These are phyloP conservation scores for Suhomyces anneliseae DNA, from an alignment of 1,139 yeast species.

Conservation along the genomic window DNA sequence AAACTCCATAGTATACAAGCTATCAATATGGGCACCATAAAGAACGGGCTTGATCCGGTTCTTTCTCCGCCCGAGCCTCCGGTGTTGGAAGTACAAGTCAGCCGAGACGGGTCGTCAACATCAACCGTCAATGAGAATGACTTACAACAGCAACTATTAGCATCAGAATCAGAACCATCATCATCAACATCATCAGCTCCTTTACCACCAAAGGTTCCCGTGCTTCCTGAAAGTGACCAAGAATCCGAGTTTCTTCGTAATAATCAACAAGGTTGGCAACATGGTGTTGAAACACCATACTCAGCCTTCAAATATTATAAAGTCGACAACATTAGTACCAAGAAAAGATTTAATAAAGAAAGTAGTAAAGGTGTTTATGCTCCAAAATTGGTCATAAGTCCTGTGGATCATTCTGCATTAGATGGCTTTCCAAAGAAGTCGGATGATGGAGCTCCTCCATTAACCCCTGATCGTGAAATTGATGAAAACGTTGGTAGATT, in stretches of 20 bases:
- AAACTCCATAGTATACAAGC: not conserved
- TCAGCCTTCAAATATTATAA: slow-evolving; percentile 27
- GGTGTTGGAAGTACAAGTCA: not conserved
- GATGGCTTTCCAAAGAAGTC: not conserved
- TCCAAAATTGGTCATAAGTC: slow-evolving; percentile 29
- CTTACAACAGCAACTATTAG: too few species aligned
- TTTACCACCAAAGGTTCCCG: not conserved
- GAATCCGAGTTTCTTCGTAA: slow-evolving; percentile 2
- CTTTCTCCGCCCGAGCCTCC: not conserved
- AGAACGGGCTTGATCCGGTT: not conserved
- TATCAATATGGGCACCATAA: not conserved
- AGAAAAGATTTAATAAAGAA: slow-evolving; percentile 18
- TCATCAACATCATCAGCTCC: not conserved
- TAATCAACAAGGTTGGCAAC: slow-evolving; percentile 24
- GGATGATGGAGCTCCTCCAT: slow-evolving; percentile 1
- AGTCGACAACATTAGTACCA: slow-evolving; percentile 16
- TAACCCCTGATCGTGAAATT: not conserved
- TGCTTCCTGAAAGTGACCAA: not conserved
- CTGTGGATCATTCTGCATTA: slow-evolving; percentile 20
- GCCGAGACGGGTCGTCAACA: not conserved
- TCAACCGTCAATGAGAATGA: not conserved
- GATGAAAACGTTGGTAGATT: slow-evolving; percentile 14
- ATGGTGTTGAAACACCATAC: slow-evolving; percentile 30
- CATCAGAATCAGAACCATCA: not conserved
- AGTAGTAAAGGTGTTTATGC: slow-evolving; percentile 25